Conservation (phyloP, 2,329 filamentous ascomycete species). For the Arthrobotrys pseudoclavata region DNA sequence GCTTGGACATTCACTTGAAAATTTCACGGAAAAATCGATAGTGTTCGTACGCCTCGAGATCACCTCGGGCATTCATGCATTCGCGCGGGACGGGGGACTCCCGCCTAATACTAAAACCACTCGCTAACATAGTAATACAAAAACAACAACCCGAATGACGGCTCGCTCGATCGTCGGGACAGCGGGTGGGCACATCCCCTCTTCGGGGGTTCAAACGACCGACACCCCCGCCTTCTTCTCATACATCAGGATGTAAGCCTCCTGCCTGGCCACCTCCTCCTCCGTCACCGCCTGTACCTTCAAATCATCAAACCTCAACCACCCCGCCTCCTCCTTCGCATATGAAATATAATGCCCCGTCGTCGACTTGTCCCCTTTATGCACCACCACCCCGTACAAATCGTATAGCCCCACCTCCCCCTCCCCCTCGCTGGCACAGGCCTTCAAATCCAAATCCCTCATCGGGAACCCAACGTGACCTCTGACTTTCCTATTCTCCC, state of each 20-base stretch:
- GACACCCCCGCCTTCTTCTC: constrained; percentile 26
- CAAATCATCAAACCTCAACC: constrained; percentile 55
- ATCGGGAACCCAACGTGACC: constrained; percentile 49
- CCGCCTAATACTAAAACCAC: constrained; percentile 17
- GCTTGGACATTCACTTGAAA: not conserved
- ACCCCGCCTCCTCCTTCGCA: constrained; percentile 47
- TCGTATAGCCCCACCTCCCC: constrained; percentile 32
- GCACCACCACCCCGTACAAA: constrained; percentile 45
- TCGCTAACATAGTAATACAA: not conserved
- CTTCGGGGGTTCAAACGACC: not conserved
- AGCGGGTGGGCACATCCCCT: too few species aligned
- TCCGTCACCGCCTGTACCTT: constrained; percentile 40
- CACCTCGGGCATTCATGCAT: constrained; percentile 16
- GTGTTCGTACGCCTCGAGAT: constrained; percentile 1
- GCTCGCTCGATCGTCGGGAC: constrained; percentile 1
- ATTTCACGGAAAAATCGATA: not conserved
- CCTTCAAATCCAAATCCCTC: constrained; percentile 30
- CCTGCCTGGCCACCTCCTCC: constrained; percentile 46
- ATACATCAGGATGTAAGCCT: constrained; percentile 58
- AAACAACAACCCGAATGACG: not conserved
- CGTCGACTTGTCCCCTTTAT: constrained; percentile 43
- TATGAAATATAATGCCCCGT: constrained; percentile 54
- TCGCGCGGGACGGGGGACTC: constrained; percentile 7
- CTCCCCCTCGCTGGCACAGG: constrained; percentile 26
- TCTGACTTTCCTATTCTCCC: constrained; percentile 51